Conservation (phyloP, 2,329 filamentous ascomycete species). For the Cercospora sp. region DNA sequence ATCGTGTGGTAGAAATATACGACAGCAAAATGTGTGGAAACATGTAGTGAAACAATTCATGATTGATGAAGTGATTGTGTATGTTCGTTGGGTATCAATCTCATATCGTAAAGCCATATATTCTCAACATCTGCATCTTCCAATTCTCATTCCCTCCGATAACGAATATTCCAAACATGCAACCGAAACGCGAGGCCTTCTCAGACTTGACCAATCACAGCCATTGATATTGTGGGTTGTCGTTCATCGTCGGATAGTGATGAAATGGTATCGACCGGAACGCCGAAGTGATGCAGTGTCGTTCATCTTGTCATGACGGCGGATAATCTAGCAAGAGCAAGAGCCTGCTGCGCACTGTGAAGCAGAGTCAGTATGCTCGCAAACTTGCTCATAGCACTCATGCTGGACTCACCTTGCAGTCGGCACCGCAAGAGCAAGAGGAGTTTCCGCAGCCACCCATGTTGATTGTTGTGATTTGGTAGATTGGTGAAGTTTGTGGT, state of each 20-base stretch:
- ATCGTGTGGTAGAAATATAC: neutral
- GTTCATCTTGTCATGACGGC: slow-evolving; percentile 8
- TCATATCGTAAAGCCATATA: neutral
- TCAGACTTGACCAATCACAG: neutral
- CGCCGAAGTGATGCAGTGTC: slow-evolving; percentile 10
- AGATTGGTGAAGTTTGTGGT: neutral
- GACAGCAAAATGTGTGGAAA: neutral
- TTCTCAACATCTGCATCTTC: neutral
- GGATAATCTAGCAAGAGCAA: slow-evolving; percentile 30
- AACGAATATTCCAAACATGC: neutral
- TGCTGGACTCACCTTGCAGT: slow-evolving; percentile 20
- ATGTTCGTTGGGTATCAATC: neutral
- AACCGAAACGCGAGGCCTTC: neutral
- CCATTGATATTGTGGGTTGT: neutral
- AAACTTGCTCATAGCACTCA: neutral
- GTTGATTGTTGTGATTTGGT: slow-evolving; percentile 22
- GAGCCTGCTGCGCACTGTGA: slow-evolving; percentile 31
- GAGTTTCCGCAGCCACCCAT: slow-evolving; percentile 40
- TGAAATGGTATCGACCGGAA: slow-evolving; percentile 3
- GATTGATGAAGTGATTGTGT: neutral
- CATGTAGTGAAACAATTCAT: neutral
- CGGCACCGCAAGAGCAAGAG: slow-evolving; percentile 36
- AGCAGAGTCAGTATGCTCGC: neutral
- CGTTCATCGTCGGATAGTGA: neutral
- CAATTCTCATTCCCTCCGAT: neutral